Percentiles rank a stretch among this genome's conserved stretches.
phyloP scores from a whole-genome alignment of 768 basidiomycete species.

The Russula olivacea region DNA sequence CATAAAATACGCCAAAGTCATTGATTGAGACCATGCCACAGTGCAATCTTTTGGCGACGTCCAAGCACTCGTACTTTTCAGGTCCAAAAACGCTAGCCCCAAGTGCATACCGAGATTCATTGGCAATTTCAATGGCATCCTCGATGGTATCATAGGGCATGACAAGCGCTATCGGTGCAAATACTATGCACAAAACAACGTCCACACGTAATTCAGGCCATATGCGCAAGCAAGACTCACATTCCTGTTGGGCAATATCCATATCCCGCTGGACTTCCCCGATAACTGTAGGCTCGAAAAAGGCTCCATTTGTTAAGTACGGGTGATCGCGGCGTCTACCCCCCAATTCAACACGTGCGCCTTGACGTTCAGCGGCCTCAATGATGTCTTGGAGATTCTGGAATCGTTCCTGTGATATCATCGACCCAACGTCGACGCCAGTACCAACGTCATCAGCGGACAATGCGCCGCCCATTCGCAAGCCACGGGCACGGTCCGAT shows the following conservation, averaged over 20 bases:
- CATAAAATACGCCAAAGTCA: constrained; percentile 87
- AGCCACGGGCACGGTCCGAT: constrained; percentile 51
- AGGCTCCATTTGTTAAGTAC: constrained; percentile 66
- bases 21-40: constrained; percentile 98
- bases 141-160: constrained; percentile 80
- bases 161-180: constrained; percentile 86
- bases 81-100: constrained; percentile 95
- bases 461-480: constrained; percentile 77
- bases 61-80: constrained; percentile 66
- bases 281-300: constrained; percentile 84
- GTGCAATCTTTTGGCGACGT: constrained; percentile 75
- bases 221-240: constrained; percentile 42
- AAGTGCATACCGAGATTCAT: constrained; percentile 81
- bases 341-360: constrained; percentile 56
- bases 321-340: constrained; percentile 62
- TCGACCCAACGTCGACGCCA: constrained; percentile 74
- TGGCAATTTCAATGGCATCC: constrained; percentile 84
- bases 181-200: constrained; percentile 46
- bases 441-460: constrained; percentile 64
- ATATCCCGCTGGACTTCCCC: constrained; percentile 66
- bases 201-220: constrained; percentile 9
- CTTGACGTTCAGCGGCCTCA: constrained; percentile 57
- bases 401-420: constrained; percentile 39
- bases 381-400: constrained; percentile 62
- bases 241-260: constrained; percentile 74